Conservation (phyloP, 192 early-diverging fungal genomes). For the Geranomyces michiganensis region DNA sequence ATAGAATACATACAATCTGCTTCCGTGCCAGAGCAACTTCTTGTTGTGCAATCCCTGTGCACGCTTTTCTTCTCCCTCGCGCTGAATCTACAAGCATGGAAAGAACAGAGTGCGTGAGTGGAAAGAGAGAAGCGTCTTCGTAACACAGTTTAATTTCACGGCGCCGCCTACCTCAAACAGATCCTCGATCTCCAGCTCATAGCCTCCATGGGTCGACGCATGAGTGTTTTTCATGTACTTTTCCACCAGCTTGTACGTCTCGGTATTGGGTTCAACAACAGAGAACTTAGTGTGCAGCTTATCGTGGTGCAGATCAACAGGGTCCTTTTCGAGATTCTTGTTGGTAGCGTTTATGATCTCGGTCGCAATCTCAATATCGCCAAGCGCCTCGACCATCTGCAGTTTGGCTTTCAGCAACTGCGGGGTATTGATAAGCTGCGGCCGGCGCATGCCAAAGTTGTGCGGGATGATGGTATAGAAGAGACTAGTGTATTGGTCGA, state of each 20-base stretch:
- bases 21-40: slow-evolving; percentile 81
- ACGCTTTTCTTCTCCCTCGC: slow-evolving; percentile 59
- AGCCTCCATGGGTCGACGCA: slow-evolving; percentile 58
- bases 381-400: slow-evolving; percentile 31
- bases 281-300: slow-evolving; percentile 58
- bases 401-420: slow-evolving; percentile 49
- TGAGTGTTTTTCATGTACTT: slow-evolving; percentile 69
- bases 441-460: slow-evolving; percentile 49
- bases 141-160: neutral
- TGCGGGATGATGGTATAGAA: slow-evolving; percentile 79
- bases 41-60: slow-evolving; percentile 61
- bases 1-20: slow-evolving; percentile 46
- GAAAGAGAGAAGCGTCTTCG: neutral
- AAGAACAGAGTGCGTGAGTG: too few relatives aligned
- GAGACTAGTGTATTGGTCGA: slow-evolving; percentile 42
- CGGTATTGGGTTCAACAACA: slow-evolving; percentile 55
- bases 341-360: slow-evolving; percentile 42
- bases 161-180: slow-evolving; percentile 38
- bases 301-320: slow-evolving; percentile 61
- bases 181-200: slow-evolving; percentile 45
- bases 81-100: slow-evolving; percentile 53
- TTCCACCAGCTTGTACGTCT: slow-evolving; percentile 61
- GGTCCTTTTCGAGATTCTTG: slow-evolving; percentile 47
- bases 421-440: slow-evolving; percentile 55
- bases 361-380: slow-evolving; percentile 36